phyloP scores from a whole-genome alignment of 345 rosid species.

The Bruguiera gymnorhiza region DNA sequence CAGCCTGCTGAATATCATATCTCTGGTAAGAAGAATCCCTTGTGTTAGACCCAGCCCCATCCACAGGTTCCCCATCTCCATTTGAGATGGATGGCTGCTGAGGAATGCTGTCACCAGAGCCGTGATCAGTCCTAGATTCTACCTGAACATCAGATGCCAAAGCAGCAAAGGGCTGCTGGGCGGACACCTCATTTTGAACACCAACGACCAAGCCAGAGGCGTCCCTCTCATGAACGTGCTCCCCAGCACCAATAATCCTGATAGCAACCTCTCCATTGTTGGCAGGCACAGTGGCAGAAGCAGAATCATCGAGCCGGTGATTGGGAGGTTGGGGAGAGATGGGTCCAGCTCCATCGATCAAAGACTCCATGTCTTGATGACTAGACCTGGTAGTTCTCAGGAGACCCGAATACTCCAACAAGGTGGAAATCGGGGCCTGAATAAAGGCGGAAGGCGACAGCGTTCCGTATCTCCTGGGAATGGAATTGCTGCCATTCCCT shows the following conservation, averaged over 20 bases:
- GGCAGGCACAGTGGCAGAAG: conserved; percentile 10
- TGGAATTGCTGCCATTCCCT: conserved; percentile 13
- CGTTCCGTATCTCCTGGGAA: conserved; percentile 56
- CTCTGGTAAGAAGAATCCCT: conserved; percentile 39
- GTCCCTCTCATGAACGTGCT: conserved; percentile 30
- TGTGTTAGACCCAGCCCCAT: conserved; percentile 9
- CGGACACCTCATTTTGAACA: background rate
- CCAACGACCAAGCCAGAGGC: conserved; percentile 29
- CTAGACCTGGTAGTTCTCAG: conserved; percentile 48
- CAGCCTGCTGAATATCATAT: conserved; percentile 47
- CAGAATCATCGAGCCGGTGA: conserved; percentile 44
- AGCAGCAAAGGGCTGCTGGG: conserved; percentile 11
- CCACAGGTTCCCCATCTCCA: conserved; percentile 11
- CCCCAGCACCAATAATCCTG: conserved; percentile 36
- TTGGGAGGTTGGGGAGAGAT: conserved; percentile 11
- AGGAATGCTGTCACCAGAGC: conserved; percentile 18
- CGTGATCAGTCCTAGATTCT: conserved; percentile 44
- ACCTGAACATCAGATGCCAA: conserved; percentile 39
- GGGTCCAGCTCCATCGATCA: conserved; percentile 27
- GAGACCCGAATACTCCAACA: conserved; percentile 91
- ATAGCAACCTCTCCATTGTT: conserved; percentile 56
- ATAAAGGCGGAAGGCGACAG: conserved; percentile 75
- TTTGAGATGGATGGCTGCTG: background rate
- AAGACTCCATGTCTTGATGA: conserved; percentile 54
- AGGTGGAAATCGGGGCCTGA: conserved; percentile 84